Evolutionary conservation across 2,329 filamentous ascomycete genomes (phyloP).

Genomic region (Calonectria fujianensis): DNA sequence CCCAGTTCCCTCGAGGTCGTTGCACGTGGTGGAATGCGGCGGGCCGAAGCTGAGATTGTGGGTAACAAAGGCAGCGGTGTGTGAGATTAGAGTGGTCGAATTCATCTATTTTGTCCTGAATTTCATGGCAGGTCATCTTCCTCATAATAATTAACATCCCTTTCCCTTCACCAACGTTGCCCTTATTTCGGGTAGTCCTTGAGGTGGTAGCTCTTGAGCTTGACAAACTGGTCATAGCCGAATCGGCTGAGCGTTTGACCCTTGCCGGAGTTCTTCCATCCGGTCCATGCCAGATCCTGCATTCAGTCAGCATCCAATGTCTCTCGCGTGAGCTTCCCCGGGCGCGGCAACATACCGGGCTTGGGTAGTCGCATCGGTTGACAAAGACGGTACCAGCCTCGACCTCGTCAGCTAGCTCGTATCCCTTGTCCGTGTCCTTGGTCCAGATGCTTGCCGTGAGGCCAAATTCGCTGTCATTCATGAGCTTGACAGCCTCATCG

Average conservation of each 20-base stretch:
- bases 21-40: slow-evolving; percentile 34
- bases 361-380: slow-evolving; percentile 94
- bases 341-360: slow-evolving; percentile 79
- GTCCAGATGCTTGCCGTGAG: slow-evolving; percentile 99
- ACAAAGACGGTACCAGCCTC: slow-evolving; percentile 98
- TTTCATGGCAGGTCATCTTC: slow-evolving; percentile 30
- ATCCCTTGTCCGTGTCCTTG: slow-evolving; percentile 85
- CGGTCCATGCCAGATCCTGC: slow-evolving; percentile 95
- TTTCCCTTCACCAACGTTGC: not conserved
- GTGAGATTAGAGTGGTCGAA: slow-evolving; percentile 30
- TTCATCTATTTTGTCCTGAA: slow-evolving; percentile 42
- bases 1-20: not conserved
- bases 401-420: slow-evolving; percentile 85
- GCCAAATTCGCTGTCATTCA: slow-evolving; percentile 97
- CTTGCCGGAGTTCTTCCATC: slow-evolving; percentile 97
- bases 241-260: slow-evolving; percentile 92
- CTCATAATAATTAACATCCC: slow-evolving; percentile 23
- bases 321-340: slow-evolving; percentile 21
- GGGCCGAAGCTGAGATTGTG: slow-evolving; percentile 1
- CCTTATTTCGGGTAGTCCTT: slow-evolving; percentile 83
- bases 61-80: slow-evolving; percentile 1
- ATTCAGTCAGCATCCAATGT: slow-evolving; percentile 43
- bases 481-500: slow-evolving; percentile 85
- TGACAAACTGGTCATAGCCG: slow-evolving; percentile 96
- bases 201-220: slow-evolving; percentile 95